Base-by-base conservation (phyloP, 1,139 yeast species). In the Saccharomyces hybrid region DNA sequence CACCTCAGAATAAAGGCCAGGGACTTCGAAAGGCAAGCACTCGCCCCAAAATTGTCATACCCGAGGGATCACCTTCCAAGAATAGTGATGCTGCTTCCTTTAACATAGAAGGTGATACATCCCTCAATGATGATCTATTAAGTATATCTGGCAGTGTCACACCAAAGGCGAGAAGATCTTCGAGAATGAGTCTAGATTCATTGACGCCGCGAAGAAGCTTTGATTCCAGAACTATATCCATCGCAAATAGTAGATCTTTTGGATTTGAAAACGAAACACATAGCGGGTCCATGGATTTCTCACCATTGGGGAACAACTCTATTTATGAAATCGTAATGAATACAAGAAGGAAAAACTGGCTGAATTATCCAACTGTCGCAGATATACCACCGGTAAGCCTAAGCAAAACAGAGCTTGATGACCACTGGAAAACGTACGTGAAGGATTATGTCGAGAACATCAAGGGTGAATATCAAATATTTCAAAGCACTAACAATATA, bases 331-430 rank as follows among this genome's bases (percentile, higher is more conserved):
- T 86, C 56, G 84, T 88, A 0, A 67, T 70, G 71, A 70, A 70
- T 51, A 70, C 72, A 7, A 62, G 72, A 55, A 59, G 70, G 48
- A 69, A 63, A 50, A 64, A 68, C 52, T 70, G 73, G 73, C 52
- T 86, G 54, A 76, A 76, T 52, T 78, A 84, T 3, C 98, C 99
- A 0, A 85, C 97, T 0, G 75, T 80, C 1, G 77, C 78, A 53
- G 99, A 93, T 63, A 93, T 93, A 19, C 97, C 97, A 0, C 91
- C 87, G 38, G 85, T 90, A 16, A 83, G 79, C 55, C 74, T 93
- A 48, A 81, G 86, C 52, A 82, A 84, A 54, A 75, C 82, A 31
- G 73, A 75, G 38, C 72, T 83, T 11, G 74, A 77, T n/a, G 79
- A 78, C 56, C 80, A 82, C 2, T 70, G 79, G 53, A 74, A 76